phyloP scores from a whole-genome alignment of 257 asterid genomes.

The Lycium barbarum region DNA sequence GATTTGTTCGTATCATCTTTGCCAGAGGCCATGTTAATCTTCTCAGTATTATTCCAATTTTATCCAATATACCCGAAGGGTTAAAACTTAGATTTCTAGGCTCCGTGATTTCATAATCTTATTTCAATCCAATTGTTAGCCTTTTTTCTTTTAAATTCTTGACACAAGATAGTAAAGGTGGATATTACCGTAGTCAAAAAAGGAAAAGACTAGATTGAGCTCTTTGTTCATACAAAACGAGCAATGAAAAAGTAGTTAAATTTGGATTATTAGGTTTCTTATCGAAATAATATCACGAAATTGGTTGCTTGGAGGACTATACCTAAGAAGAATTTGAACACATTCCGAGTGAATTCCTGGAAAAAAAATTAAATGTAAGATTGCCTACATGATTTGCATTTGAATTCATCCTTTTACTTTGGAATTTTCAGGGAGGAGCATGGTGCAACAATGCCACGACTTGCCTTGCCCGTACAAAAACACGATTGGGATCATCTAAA shows the following conservation, averaged over 20 bases:
- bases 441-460: conserved; percentile 85
- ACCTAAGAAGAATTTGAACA: neutral
- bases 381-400: neutral
- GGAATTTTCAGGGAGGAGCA: conserved; percentile 77
- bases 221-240: too few species aligned
- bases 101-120: neutral
- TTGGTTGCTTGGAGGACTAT: neutral
- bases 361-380: neutral
- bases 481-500: conserved; percentile 75
- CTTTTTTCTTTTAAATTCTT: neutral
- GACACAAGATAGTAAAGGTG: neutral
- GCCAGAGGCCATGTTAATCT: neutral
- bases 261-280: neutral
- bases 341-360: neutral
- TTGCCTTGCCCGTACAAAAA: conserved; percentile 55
- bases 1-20: neutral
- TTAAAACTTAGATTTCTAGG: neutral
- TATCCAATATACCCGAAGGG: neutral
- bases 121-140: neutral
- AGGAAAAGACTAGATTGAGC: neutral
- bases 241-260: neutral
- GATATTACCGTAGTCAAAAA: neutral
- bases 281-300: too few species aligned
- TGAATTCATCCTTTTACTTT: neutral
- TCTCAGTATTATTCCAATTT: neutral